Base-by-base conservation (phyloP, 2,329 filamentous ascomycete genomes). In the Aspergillus unguis region DNA sequence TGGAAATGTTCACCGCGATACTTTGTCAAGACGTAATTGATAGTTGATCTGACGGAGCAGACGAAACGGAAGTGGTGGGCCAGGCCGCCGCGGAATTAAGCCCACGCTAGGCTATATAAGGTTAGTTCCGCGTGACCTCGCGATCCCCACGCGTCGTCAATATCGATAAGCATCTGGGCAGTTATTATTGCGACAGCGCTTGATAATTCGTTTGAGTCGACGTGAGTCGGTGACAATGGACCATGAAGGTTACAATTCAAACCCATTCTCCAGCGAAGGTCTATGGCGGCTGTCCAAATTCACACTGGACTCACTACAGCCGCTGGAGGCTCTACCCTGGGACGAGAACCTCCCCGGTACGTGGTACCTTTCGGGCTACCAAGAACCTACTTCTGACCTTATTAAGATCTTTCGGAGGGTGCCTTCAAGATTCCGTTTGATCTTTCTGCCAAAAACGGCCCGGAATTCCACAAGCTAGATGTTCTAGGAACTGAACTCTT, bases 241-340 rank as follows among this genome's bases (percentile, higher is more conserved):
- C 36, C 51, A 42, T 46, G 60, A 52, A 35, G 59, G 65, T 36
- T 50, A 59, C 50, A 54, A 50, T 29, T 48, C 48, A 10, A 63
- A 71, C 58, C 67, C 69, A 1, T 73, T 73, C 55, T 67, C 64
- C 17, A 65, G 70, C 31, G 64, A 69, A 32, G 62, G 63, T 36
- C 59, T 72, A 9, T 72, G 70, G 71, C 65, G 67, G 50, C 56
- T 71, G n/a, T 71, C 69, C 2, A 67, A 62, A 44, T 74, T 75
- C 50, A 65, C 65, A 27, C 54, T 72, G 53, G 65, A 71, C 48
- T 60, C 63, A 26, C 53, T 74, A n/a, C 66, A 67, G 50, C 68
- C 69, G 29, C 57, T 72, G 43, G 70, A 72, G 45, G 56, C 62
- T 43, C 58, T 71, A 48, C 58, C 64, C 26, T 73, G 69, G 68